Conservation (phyloP, 768 basidiomycete genomes). For the Naganishia friedmannii region DNA sequence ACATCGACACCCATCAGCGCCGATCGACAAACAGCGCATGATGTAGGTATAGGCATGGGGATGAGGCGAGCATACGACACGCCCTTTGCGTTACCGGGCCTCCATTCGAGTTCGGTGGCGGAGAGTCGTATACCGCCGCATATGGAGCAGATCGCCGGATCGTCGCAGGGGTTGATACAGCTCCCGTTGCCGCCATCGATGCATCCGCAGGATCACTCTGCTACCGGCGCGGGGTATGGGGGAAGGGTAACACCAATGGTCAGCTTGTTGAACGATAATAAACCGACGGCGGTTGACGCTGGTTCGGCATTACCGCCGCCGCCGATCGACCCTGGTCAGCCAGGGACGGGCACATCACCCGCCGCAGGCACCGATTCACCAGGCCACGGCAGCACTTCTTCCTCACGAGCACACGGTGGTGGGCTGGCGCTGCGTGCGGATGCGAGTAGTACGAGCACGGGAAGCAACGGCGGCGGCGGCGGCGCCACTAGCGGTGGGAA, state of each 20-base stretch:
- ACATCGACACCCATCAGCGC: slow-evolving; percentile 14
- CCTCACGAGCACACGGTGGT: neutral
- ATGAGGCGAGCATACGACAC: slow-evolving; percentile 1
- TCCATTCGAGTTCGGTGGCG: neutral
- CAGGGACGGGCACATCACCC: neutral
- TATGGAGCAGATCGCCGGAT: slow-evolving; percentile 2
- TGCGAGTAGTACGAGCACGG: neutral
- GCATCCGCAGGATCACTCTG: neutral
- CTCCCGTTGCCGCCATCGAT: neutral
- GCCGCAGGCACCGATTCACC: neutral
- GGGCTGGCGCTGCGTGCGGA: neutral
- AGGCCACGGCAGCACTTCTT: neutral
- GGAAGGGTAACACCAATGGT: slow-evolving; percentile 5
- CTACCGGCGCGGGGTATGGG: neutral
- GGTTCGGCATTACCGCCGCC: too few relatives aligned
- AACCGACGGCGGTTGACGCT: neutral
- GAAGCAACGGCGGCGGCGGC: neutral
- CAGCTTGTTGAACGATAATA: slow-evolving; percentile 15
- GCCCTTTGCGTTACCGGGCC: slow-evolving; percentile 11
- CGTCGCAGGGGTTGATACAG: neutral
- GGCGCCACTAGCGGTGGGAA: too few relatives aligned
- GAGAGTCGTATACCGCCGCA: slow-evolving; percentile 19
- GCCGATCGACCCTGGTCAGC: neutral
- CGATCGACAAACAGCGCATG: slow-evolving; percentile 1
- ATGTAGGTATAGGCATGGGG: neutral